Evolutionary conservation across 306 rosid genomes (phyloP), one percentile per base, ranked within the genome.

Genomic region (Rubus idaeus): DNA sequence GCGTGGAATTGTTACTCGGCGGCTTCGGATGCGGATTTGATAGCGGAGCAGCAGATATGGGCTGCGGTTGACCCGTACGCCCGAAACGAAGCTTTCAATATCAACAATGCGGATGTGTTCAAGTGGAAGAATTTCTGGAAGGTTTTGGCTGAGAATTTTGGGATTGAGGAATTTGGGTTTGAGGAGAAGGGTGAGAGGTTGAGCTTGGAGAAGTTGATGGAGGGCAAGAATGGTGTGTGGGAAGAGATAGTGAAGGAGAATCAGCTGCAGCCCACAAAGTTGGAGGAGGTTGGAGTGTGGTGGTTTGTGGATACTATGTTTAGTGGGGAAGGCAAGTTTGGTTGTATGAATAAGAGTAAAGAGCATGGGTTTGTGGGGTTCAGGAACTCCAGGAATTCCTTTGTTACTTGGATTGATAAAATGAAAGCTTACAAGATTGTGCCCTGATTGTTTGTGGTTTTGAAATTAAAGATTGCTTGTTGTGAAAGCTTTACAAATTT

Each of bases 21-120:
- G 18, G 88, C 77, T 41, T 85, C 97, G 1, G 97, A 91, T 73
- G 94, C 91, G 0, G 94, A 91, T 85, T 77, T 91, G 85, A 82
- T 67, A 10, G 97, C 94, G 3, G 97, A 91, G 87, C 97, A 91
- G 68, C 94, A 91, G 3, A 88, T 89, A 23, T 89, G 94, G 97
- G 91, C 92, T 0, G 90, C 90, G 74, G 97, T 89, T 73, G 97
- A 91, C 53, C 92, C 90, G 1, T 74, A 89, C 46, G 91, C 92
- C 1, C 69, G 78, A 70, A 88, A 91, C 67, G 92, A 91, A 39
- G 92, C 89, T 0, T 91, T 91, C 20, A 91, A 91, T 49, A 78
- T 83, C 58, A 88, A 73, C 74, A 89, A 89, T 11, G 92, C 92
- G 6, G 92, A 89, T 51, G 89, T 89, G 3, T 91, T 82, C 58